These are phyloP conservation scores for Lentinula lateritia DNA, from an alignment of 768 basidiomycete genomes.

Conservation along the genomic window DNA sequence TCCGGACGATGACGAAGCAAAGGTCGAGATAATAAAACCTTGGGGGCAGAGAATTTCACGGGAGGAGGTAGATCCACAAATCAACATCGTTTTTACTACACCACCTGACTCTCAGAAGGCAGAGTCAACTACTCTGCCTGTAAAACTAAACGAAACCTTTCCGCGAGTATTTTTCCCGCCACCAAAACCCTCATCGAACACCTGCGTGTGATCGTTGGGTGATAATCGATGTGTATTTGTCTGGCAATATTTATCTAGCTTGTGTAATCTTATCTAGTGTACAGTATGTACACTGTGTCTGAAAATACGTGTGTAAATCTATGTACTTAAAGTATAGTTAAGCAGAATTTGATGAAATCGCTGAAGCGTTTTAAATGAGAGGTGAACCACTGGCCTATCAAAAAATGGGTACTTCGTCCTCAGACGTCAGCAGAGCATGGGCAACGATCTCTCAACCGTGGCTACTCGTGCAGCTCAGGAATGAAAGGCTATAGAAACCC, in stretches of 20 bases:
- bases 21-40: background rate
- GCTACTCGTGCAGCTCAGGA: too few relatives aligned
- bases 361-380: too few relatives aligned
- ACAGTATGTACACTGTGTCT: background rate
- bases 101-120: background rate
- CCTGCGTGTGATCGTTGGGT: background rate
- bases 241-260: background rate
- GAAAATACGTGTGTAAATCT: too few relatives aligned
- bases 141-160: background rate
- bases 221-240: background rate
- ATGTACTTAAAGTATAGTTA: too few relatives aligned
- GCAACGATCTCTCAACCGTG: too few relatives aligned
- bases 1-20: background rate
- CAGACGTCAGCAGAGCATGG: too few relatives aligned
- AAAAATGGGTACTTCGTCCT: too few relatives aligned
- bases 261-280: background rate
- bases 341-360: too few relatives aligned
- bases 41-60: background rate
- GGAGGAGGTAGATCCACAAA: background rate
- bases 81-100: background rate
- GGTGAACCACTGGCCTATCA: too few relatives aligned
- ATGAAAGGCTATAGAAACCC: too few relatives aligned
- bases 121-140: background rate
- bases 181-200: background rate
- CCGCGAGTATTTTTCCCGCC: constrained; percentile 1